These are phyloP conservation scores for Scorias spongiosa DNA, from an alignment of 2,329 filamentous ascomycete genomes.

Conservation along the genomic window DNA sequence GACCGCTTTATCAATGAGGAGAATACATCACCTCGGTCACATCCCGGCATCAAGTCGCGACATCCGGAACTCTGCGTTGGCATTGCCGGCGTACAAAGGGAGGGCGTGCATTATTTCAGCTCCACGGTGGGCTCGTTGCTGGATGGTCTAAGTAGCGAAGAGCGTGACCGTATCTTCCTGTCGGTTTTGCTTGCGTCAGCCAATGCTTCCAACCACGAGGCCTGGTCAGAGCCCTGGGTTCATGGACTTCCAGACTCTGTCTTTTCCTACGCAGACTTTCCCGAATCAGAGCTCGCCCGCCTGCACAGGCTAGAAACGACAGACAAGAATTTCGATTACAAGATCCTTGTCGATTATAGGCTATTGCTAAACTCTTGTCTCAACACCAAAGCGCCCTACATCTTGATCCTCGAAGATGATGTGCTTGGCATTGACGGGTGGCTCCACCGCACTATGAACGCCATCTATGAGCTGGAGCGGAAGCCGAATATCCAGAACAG, in stretches of 20 bases:
- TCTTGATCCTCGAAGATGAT: slow-evolving; percentile 33
- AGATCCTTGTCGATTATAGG: slow-evolving; percentile 30
- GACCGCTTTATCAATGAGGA: not conserved
- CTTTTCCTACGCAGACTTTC: slow-evolving; percentile 22
- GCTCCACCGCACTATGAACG: slow-evolving; percentile 27
- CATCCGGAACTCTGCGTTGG: slow-evolving; percentile 26
- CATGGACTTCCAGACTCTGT: slow-evolving; percentile 25
- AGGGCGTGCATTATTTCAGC: slow-evolving; percentile 26
- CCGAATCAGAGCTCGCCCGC: slow-evolving; percentile 19
- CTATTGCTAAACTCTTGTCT: slow-evolving; percentile 28
- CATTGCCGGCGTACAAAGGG: slow-evolving; percentile 27
- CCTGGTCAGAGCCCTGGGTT: slow-evolving; percentile 28
- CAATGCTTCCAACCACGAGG: slow-evolving; percentile 26
- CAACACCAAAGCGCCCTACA: slow-evolving; percentile 23
- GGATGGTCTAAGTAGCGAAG: slow-evolving; percentile 25
- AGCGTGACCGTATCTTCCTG: slow-evolving; percentile 27
- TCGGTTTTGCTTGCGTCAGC: slow-evolving; percentile 31
- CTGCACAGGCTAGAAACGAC: slow-evolving; percentile 16
- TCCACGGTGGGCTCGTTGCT: slow-evolving; percentile 30
- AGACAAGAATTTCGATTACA: slow-evolving; percentile 18
- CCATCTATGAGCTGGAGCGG: slow-evolving; percentile 20
- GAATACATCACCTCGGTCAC: not conserved
- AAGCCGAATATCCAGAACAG: slow-evolving; percentile 13
- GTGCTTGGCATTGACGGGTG: slow-evolving; percentile 32
- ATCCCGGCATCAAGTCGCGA: not conserved